phyloP scores from a whole-genome alignment of 345 rosid genomes.

The Eucalyptus melliodora region DNA sequence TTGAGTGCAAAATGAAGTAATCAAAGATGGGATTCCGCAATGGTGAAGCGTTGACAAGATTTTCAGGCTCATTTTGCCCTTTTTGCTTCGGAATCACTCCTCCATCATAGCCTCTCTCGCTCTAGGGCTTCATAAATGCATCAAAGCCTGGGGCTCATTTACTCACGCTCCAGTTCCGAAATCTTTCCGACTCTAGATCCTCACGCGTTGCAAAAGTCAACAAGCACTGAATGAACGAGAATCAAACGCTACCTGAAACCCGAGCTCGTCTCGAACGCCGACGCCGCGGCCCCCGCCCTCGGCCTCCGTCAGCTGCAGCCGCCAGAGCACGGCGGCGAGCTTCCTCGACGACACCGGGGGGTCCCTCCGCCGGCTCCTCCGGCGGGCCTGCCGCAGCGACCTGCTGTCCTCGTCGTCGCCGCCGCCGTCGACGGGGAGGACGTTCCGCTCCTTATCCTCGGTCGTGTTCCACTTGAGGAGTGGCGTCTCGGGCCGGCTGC shows the following conservation, averaged over 20 bases:
- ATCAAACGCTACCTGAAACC: background rate
- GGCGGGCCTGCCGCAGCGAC: slow-evolving; percentile 7
- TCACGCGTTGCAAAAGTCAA: background rate
- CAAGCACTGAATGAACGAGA: background rate
- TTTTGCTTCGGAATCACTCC: background rate
- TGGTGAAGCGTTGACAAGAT: background rate
- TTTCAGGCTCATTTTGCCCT: background rate
- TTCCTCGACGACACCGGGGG: slow-evolving; percentile 63
- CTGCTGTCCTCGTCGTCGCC: slow-evolving; percentile 23
- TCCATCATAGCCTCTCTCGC: background rate
- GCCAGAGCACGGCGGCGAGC: slow-evolving; percentile 85
- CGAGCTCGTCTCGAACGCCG: slow-evolving; percentile 36
- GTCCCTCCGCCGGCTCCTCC: slow-evolving; percentile 14
- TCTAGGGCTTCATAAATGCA: background rate
- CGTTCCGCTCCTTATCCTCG: slow-evolving; percentile 23
- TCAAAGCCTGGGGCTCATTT: background rate
- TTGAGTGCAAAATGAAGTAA: background rate
- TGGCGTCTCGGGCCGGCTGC: slow-evolving; percentile 81
- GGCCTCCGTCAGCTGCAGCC: slow-evolving; percentile 55
- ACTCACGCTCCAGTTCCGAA: background rate
- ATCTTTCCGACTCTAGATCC: background rate
- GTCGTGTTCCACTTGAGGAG: slow-evolving; percentile 65
- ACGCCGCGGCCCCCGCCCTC: slow-evolving; percentile 4
- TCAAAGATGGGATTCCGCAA: background rate
- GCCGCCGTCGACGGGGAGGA: slow-evolving; percentile 13